Evolutionary conservation across 2,329 filamentous ascomycete species (phyloP).

Genomic region (Cercospora brassicicola): DNA sequence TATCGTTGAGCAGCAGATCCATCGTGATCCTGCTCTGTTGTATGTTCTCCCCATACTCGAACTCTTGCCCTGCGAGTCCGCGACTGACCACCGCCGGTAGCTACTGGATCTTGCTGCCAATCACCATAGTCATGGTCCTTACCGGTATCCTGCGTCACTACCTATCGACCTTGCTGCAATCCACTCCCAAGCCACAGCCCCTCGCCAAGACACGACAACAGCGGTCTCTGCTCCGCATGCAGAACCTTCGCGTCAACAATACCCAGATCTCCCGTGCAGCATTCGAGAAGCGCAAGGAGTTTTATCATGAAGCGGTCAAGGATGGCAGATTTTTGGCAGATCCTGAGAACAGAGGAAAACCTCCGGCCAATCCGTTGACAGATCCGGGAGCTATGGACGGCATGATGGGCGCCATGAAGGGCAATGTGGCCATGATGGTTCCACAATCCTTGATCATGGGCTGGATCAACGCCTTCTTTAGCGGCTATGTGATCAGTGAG

Average conservation of each 20-base stretch:
- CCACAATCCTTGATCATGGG: constrained; percentile 99
- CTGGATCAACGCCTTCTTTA: constrained; percentile 99
- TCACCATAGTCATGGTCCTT: constrained; percentile 95
- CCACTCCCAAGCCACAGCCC: constrained; percentile 77
- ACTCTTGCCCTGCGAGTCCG: not conserved
- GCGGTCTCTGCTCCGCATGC: constrained; percentile 74
- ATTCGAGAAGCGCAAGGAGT: constrained; percentile 78
- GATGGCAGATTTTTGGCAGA: constrained; percentile 86
- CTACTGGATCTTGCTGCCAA: constrained; percentile 98
- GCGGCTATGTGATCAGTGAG: constrained; percentile 93
- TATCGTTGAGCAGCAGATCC: constrained; percentile 87
- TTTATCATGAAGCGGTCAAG: constrained; percentile 77
- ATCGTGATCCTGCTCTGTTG: constrained; percentile 97
- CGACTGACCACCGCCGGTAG: constrained; percentile 50
- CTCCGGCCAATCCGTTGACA: constrained; percentile 88
- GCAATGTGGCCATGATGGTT: constrained; percentile 99
- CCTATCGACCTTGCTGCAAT: constrained; percentile 84
- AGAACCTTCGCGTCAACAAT: constrained; percentile 80
- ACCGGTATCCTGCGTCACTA: constrained; percentile 97
- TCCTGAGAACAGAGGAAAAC: constrained; percentile 79
- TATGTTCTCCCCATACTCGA: constrained; percentile 51
- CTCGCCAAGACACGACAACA: constrained; percentile 79
- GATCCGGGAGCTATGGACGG: constrained; percentile 97
- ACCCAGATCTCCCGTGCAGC: constrained; percentile 73
- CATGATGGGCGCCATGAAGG: constrained; percentile 99